Evolutionary conservation across 164 flowering plant species (phyloP), one percentile per base, ranked within the genome.

Genomic region (Tetrastigma voinierianum): DNA sequence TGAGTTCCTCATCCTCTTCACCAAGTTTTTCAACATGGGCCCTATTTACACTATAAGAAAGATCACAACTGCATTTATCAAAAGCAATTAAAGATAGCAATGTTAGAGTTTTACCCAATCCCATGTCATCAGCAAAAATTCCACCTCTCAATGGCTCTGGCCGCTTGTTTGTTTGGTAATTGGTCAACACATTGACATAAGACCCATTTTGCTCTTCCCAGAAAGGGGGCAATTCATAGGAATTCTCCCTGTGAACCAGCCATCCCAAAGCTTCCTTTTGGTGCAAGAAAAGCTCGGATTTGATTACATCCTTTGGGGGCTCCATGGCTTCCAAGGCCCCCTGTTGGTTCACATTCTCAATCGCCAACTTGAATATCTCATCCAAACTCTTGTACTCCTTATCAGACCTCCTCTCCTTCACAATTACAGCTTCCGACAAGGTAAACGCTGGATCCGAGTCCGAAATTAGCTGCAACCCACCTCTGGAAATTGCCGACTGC

Each of bases 61-160:
- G 17, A 24, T 8, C 56, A 53, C 69, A 51, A 21, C 56, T 70
- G 63, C 58, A 73, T 69, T 74, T 86, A 78, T 88, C 94, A 21
- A 78, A 79, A 61, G 93, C 95, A 74, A 94, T 83, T 66, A 94
- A 72, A 62, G 96, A 87, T n/a, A 92, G 84, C 72, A 95, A 67
- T 1, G 97, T 92, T 10, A 95, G 86, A 32, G 97, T 92, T 81
- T 92, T 95, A 16, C 98, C 98, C 74, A 95, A 69, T 5, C 98
- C 98, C 98, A 91, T 94, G 56, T 91, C 98, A 70, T 94, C 98
- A 0, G 97, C 98, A 59, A 94, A 85, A 21, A 94, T 84, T 53
- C 98, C 98, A 66, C 98, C 97, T 43, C 82, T 70, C 40, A 92
- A 17, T 8, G 98, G 91, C 72, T 82, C 90, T 0, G 98, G 98